These are phyloP conservation scores for Tolypocladium cylindrosporum DNA, from an alignment of 2,329 filamentous ascomycete species.

Conservation along the genomic window DNA sequence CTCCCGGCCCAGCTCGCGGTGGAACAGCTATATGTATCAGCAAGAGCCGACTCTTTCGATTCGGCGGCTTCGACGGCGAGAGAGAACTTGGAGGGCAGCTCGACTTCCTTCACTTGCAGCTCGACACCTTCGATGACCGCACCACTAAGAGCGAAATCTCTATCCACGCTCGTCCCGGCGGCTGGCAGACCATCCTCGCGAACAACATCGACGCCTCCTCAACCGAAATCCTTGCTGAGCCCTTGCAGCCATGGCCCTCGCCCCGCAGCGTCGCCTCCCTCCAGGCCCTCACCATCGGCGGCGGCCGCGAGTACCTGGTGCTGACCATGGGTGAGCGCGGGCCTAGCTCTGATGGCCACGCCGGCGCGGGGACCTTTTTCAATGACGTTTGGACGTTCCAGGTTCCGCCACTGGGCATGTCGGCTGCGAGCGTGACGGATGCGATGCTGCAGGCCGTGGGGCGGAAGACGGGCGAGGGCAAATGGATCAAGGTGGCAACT, in stretches of 20 bases:
- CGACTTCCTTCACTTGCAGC: slow-evolving; percentile 51
- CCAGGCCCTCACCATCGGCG: slow-evolving; percentile 45
- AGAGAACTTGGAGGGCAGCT: slow-evolving; percentile 60
- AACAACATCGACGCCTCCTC: slow-evolving; percentile 20
- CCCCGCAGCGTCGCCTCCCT: slow-evolving; percentile 44
- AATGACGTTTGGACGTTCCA: slow-evolving; percentile 56
- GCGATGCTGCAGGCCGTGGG: slow-evolving; percentile 44
- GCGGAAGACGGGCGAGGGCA: slow-evolving; percentile 44
- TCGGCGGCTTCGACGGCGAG: slow-evolving; percentile 69
- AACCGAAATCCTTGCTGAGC: slow-evolving; percentile 24
- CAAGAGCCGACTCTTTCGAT: slow-evolving; percentile 60
- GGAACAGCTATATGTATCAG: slow-evolving; percentile 58
- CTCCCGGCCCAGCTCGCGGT: slow-evolving; percentile 56
- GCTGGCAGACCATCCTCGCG: slow-evolving; percentile 44
- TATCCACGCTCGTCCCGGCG: slow-evolving; percentile 35
- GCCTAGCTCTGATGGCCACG: slow-evolving; percentile 37
- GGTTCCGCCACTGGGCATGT: slow-evolving; percentile 44
- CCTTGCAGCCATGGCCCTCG: slow-evolving; percentile 36
- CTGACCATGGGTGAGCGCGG: slow-evolving; percentile 49
- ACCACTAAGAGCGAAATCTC: slow-evolving; percentile 37
- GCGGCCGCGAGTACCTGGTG: slow-evolving; percentile 52
- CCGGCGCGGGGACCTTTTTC: slow-evolving; percentile 42
- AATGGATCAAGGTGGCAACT: slow-evolving; percentile 41
- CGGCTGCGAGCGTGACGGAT: slow-evolving; percentile 43
- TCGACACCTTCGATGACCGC: slow-evolving; percentile 46